Conservation (phyloP, 2,329 filamentous ascomycete species). For the Cryphonectria carpinicola region DNA sequence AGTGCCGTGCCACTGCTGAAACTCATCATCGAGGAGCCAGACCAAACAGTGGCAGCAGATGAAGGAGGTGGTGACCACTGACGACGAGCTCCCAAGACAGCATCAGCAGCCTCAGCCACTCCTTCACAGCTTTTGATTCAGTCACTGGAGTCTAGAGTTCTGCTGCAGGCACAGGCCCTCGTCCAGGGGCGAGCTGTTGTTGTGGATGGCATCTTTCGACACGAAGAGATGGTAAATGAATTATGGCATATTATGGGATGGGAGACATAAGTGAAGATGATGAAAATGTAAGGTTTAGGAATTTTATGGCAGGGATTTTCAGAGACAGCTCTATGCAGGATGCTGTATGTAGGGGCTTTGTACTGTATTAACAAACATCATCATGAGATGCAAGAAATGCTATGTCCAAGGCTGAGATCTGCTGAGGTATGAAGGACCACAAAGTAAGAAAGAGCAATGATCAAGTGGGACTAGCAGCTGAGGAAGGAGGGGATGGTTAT, state of each 20-base stretch:
- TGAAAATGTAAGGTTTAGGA: neutral
- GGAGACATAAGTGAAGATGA: neutral
- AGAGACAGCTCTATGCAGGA: neutral
- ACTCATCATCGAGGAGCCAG: neutral
- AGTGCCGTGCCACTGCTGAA: neutral
- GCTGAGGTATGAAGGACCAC: neutral
- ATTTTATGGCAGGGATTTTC: neutral
- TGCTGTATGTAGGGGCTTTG: neutral
- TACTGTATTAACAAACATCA: neutral
- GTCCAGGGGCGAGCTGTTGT: neutral
- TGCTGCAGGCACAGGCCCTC: neutral
- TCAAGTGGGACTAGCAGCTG: neutral
- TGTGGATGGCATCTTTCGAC: neutral
- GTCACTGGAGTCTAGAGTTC: neutral
- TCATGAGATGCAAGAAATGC: neutral
- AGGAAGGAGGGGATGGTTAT: neutral
- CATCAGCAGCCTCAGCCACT: neutral
- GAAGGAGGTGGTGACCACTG: neutral
- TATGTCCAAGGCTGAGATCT: neutral
- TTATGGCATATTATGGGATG: neutral
- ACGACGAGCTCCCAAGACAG: neutral
- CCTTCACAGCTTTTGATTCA: neutral
- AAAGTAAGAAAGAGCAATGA: neutral
- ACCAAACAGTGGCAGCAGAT: neutral
- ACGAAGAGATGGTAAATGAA: conserved; percentile 1